Base-by-base conservation (phyloP, 148 eudicot genomes). In the Chenopodium suecicum region DNA sequence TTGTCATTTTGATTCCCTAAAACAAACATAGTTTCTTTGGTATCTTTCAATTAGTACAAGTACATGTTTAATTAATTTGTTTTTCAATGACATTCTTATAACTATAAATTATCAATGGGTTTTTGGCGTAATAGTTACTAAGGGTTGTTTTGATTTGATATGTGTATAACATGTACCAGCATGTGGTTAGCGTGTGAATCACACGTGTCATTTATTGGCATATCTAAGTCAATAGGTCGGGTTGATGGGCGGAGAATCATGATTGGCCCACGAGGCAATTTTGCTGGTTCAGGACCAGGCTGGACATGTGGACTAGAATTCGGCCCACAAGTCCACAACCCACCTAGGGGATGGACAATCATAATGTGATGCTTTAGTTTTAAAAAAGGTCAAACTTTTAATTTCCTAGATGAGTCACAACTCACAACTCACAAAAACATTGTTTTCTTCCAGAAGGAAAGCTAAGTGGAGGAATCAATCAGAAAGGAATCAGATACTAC, bases 401-500 rank as follows among this genome's bases (percentile, higher is more conserved):
- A 17, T 7, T 14, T 17, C 20, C 7, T 56, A 19, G 62, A 56
- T 17, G 62, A 41, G 44, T 41, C 44, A 41, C 44, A 41, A 41
- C 44, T 37, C 44, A 37, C 44, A 37, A 37, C 44, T 41, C 54
- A 9, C 14, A 50, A 2, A 50, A 50, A 50, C 54, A 50, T 50
- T 46, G 5, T 14, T 70, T 31, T 69, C 31, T 80, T 64, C 77
- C 79, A 89, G 94, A 74, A 44, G 94, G 94, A 67, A 90, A 83
- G 83, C 65, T 86, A 56, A 88, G 86, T 47, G 73, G 84, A 23
- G 91, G 90, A 56, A 83, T 83, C 44, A 91, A 90, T 78, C 74
- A 79, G 75, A 70, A 83, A 67, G 94, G 92, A 79, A 75, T 91
- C 37, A 60, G 66, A 82, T 91, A 86, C 76, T 91, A 91, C 84